Percentiles rank a stretch among this genome's conserved stretches.
Conservation (phyloP, 371 early-diverging fungal species). For the Actinomortierella ambigua region DNA sequence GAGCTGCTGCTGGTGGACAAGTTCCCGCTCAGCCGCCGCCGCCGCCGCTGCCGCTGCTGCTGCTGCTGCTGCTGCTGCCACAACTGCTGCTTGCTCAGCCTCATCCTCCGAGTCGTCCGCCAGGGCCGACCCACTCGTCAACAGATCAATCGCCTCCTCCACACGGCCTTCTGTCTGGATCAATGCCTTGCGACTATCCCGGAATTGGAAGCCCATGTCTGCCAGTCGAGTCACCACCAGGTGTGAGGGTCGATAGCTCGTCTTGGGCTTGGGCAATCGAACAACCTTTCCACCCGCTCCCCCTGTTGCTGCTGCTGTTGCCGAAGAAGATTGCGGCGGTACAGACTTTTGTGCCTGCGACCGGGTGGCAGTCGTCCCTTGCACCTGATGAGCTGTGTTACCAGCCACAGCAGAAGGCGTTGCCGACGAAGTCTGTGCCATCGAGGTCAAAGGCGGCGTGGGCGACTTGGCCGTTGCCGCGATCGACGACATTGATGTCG, state of each 20-base stretch:
- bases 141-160: conserved; percentile 46
- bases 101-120: conserved; percentile 46
- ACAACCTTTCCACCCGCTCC: background rate
- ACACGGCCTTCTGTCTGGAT: conserved; percentile 43
- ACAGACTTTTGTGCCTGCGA: too few relatives aligned
- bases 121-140: conserved; percentile 40
- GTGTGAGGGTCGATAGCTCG: conserved; percentile 43
- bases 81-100: conserved; percentile 31
- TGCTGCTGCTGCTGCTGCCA: conserved; percentile 15
- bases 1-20: conserved; percentile 7
- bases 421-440: too few relatives aligned
- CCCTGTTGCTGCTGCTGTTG: conserved; percentile 1
- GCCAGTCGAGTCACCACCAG: conserved; percentile 38
- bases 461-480: too few relatives aligned
- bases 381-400: too few relatives aligned
- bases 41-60: conserved; percentile 10
- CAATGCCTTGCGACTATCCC: conserved; percentile 36
- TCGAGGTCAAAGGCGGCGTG: too few relatives aligned
- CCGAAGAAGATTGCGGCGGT: background rate
- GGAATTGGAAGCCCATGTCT: conserved; percentile 44
- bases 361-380: too few relatives aligned
- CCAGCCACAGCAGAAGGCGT: too few relatives aligned
- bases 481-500: too few relatives aligned
- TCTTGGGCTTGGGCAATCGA: conserved; percentile 42
- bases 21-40: conserved; percentile 1